Evolutionary conservation across 208 protist genomes (phyloP), one percentile per base, ranked within the genome.

Genomic region (Spongospora subterranea): DNA sequence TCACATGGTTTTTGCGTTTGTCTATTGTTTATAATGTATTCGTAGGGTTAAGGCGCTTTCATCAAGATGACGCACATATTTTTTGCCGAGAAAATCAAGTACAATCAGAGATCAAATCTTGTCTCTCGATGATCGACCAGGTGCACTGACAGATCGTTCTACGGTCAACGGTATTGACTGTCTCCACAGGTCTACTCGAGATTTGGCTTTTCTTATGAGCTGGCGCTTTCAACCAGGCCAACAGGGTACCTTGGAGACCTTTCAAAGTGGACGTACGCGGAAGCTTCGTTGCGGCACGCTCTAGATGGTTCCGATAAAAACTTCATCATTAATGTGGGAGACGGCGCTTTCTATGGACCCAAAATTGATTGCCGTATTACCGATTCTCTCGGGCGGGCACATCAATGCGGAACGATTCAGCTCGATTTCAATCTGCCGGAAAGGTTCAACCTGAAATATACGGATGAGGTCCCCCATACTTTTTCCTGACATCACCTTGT

Each of bases 261-360:
- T 82, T 6, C n/a, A 6, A 35, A 20, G 17, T 82, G 71, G 71
- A n/a, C 6, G 17, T 6, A 6, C 71, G 6, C 71, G 6, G 71
- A 82, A 82, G 17, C 6, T 20, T 6, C 71, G 71, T 43, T 82
- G n/a, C 17, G n/a, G 17, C 17, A 6, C 17, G 17, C 17, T 13
- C 71, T 82, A n/a, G 17, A 13, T 35, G 71, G 11, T 6, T 20
- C 35, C n/a, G 35, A 35, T n/a, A 6, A 35, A 45, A 6, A 6
- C 11, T 99, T 98, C 98, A 92, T 94, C 54, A 93, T 99, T 88
- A 99, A 99, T 94, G 94, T 93, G 64, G 98, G 98, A 32, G 99
- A 99, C 93, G 99, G 98, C 92, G 99, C 99, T 66, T 99, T 99
- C 95, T 99, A 99, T 92, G 99, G 99, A 64, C 99, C 99, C 88